A percentile compares a stretch with the other conserved stretches of the same genome.
phyloP scores from a whole-genome alignment of 495 filamentous ascomycete species.

The Paragyromitra xinjiangensis region DNA sequence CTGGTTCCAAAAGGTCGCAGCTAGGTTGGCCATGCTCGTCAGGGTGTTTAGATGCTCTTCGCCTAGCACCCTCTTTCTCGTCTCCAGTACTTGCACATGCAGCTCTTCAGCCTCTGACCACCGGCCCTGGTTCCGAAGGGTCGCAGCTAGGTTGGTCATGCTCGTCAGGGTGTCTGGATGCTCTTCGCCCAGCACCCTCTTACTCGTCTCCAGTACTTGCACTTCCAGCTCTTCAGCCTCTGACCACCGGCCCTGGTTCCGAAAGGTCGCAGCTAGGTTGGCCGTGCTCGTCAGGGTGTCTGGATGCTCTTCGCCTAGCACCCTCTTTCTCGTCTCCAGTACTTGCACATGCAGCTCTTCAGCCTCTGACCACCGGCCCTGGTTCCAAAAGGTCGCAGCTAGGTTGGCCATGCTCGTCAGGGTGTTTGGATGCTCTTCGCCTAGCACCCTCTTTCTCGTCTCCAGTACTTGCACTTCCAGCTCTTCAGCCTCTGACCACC shows the following conservation, averaged over 20 bases:
- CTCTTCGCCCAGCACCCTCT: neutral
- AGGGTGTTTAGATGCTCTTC: neutral
- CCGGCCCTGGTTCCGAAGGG: conserved; percentile 1
- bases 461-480: neutral
- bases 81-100: neutral
- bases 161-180: neutral
- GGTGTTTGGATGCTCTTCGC: no score
- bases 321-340: neutral
- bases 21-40: neutral
- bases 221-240: no score
- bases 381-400: no score
- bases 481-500: conserved; percentile 3
- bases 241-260: no score
- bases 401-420: no score
- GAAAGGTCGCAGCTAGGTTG: no score
- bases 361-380: no score
- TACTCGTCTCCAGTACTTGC: no score
- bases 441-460: neutral
- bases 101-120: conserved; percentile 14
- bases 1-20: neutral
- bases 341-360: no score
- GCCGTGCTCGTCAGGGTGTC: no score
- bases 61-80: neutral
- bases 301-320: neutral
- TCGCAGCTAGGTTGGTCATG: neutral